Evolutionary conservation across 805 yeast genomes (phyloP).

Genomic region (Nakazawaea ambrosiae): DNA sequence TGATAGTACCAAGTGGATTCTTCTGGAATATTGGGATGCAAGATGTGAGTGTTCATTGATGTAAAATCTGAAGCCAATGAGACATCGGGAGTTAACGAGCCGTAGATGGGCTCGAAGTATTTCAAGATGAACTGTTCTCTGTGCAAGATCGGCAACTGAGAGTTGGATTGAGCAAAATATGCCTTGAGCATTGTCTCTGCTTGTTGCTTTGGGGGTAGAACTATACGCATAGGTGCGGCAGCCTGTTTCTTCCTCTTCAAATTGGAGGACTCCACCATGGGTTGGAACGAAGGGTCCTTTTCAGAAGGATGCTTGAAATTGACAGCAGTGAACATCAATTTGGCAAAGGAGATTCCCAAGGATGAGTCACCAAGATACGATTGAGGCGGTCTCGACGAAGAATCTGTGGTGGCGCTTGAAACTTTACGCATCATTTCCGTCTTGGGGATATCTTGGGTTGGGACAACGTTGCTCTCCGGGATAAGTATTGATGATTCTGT

Average conservation of each 20-base stretch:
- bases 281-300: conserved; percentile 3
- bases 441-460: conserved; percentile 1
- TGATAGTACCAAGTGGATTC: conserved; percentile 41
- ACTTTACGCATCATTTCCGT: conserved; percentile 18
- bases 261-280: conserved; percentile 21
- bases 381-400: conserved; percentile 24
- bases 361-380: conserved; percentile 40
- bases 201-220: conserved; percentile 60
- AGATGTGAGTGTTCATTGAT: conserved; percentile 28
- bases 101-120: conserved; percentile 77
- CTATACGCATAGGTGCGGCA: conserved; percentile 30
- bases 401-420: conserved; percentile 20
- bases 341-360: conserved; percentile 67
- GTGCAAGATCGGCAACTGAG: conserved; percentile 80
- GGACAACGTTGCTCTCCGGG: neutral
- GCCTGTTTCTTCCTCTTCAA: conserved; percentile 17
- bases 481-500: too few relatives aligned
- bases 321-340: conserved; percentile 70
- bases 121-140: conserved; percentile 64
- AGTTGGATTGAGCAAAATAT: conserved; percentile 73
- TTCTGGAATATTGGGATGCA: conserved; percentile 21
- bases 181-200: conserved; percentile 61
- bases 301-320: conserved; percentile 34
- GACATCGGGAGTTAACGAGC: conserved; percentile 45
- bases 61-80: conserved; percentile 56